Evolutionary conservation across 2,329 filamentous ascomycete genomes (phyloP), one percentile per base, ranked within the genome.

Genomic region (Apiospora saccharicola): DNA sequence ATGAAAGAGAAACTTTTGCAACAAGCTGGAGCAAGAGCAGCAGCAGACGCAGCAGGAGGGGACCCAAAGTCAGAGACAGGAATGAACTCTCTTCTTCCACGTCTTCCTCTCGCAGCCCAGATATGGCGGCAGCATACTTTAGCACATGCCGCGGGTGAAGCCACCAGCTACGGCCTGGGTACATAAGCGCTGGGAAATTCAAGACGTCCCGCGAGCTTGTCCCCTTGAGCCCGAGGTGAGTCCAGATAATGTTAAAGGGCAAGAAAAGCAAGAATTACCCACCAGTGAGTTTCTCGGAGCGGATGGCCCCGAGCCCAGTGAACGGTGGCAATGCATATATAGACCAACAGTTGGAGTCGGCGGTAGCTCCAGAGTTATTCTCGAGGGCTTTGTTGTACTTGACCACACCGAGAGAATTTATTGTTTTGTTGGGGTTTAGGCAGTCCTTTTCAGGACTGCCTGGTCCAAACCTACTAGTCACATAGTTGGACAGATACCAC

Each of bases 121-220:
- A 13, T 61, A 34, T 13, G 68, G 49, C 19, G 69, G 43, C n/a
- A 73, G 72, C n/a, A n/a, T n/a, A 74, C 37, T 49, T 1, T 41
- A 74, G 53, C 67, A 41, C 1, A 12, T 74, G 22, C 69, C 72
- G 24, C 34, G 57, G 16, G 57, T 73, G 8, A 76, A 73, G 75
- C 76, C 76, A 24, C 75, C 73, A 24, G 76, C 73, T 34, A 76
- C 71, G 10, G 73, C 74, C 24, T 77, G 73, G 73, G 72, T 51
- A 10, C 73, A 77, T 70, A 74, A 77, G 73, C 76, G 76, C 61
- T 77, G 76, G 75, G 71, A 75, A 26, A 72, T 73, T 44, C 67
- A 30, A 2, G 30, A 64, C 4, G 4, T 68, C 4, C 37, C 34
- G 34, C 64, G 34, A 6, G 44, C 4, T 22, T 10, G 1, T 26